phyloP scores from a whole-genome alignment of 768 basidiomycete genomes.

The Antrodiella citrinella region DNA sequence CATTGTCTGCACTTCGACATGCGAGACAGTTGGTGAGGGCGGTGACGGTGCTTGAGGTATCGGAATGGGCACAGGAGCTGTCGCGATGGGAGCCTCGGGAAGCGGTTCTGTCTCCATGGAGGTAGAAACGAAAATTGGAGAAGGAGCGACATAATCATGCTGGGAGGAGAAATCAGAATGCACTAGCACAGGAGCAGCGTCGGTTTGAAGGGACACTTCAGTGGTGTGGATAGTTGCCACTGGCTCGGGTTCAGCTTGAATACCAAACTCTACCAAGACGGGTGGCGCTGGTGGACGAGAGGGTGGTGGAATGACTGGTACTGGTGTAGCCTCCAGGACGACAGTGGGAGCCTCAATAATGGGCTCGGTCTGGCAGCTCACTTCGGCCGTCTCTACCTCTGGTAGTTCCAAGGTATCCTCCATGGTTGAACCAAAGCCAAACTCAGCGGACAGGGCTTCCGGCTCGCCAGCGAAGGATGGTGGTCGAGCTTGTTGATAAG shows the following conservation, averaged over 20 bases:
- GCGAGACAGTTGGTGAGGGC: constrained; percentile 17
- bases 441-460: constrained; percentile 62
- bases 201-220: constrained; percentile 26
- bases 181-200: constrained; percentile 16
- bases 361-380: constrained; percentile 57
- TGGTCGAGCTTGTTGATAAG: constrained; percentile 64
- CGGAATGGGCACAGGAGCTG: not conserved
- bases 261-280: constrained; percentile 22
- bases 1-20: constrained; percentile 31
- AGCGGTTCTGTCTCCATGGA: constrained; percentile 14
- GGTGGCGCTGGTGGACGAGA: constrained; percentile 24
- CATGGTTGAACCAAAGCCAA: constrained; percentile 35
- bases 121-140: constrained; percentile 9
- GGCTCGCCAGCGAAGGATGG: constrained; percentile 65
- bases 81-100: constrained; percentile 15
- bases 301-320: not conserved
- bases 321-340: constrained; percentile 12
- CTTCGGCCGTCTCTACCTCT: constrained; percentile 44
- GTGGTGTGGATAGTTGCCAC: constrained; percentile 10
- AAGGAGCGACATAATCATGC: constrained; percentile 26
- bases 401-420: constrained; percentile 30
- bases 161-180: constrained; percentile 45
- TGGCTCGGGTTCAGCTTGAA: constrained; percentile 24
- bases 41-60: constrained; percentile 21
- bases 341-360: constrained; percentile 18